Conservation (phyloP, 306 rosid species). For the Prinsepia uniflora region DNA sequence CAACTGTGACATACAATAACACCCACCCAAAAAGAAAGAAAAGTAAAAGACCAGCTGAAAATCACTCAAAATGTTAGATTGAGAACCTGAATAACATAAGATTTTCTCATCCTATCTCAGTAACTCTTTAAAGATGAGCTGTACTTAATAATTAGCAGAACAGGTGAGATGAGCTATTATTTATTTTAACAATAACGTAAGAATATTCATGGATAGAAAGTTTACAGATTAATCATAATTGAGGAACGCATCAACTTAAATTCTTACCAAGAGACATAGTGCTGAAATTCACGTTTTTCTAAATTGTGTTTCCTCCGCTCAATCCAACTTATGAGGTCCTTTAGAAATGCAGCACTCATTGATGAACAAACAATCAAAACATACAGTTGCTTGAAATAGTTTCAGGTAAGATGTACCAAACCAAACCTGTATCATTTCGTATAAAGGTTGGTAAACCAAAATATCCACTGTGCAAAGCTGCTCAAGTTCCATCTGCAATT, state of each 20-base stretch:
- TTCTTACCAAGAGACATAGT: conserved; percentile 72
- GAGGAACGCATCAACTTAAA: conserved; percentile 4
- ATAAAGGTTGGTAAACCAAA: conserved; percentile 68
- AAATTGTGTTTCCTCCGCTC: conserved; percentile 52
- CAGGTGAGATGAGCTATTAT: neutral
- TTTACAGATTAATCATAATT: conserved; percentile 9
- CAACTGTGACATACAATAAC: conserved; percentile 49
- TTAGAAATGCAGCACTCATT: conserved; percentile 21
- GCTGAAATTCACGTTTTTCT: conserved; percentile 84
- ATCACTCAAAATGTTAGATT: neutral
- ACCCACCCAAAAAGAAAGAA: neutral
- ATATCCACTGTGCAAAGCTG: conserved; percentile 53
- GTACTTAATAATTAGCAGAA: neutral
- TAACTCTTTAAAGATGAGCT: neutral
- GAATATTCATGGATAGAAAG: neutral
- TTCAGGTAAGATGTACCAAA: conserved; percentile 14
- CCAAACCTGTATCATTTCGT: conserved; percentile 82
- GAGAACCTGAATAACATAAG: neutral
- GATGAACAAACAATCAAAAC: conserved; percentile 17
- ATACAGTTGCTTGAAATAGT: conserved; percentile 17
- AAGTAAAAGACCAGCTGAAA: neutral
- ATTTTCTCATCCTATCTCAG: neutral
- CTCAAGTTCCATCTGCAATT: conserved; percentile 69
- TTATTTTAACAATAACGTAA: neutral
- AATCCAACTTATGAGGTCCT: conserved; percentile 94